Evolutionary conservation across 768 basidiomycete genomes (phyloP), one percentile per base, ranked within the genome.

Genomic region (Boletus eberwhitei): DNA sequence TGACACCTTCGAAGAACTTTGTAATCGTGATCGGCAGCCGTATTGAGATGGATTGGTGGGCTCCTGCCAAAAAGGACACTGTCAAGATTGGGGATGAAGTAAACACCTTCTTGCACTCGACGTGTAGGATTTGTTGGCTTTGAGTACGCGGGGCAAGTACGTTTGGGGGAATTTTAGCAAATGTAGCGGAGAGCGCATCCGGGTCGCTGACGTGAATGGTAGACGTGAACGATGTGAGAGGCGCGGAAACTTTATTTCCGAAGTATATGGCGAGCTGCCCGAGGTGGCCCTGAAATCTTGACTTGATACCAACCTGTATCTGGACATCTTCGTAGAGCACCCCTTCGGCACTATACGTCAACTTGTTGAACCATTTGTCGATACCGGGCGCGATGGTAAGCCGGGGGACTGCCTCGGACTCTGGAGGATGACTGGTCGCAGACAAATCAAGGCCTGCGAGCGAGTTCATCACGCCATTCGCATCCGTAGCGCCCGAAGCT

Each of bases 301-400:
- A 93, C 75, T 98, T 99, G 75, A 98, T 72, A 34, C 97, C 97
- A 49, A 99, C 84, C 68, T 98, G 96, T 41, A 99, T 83, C 71
- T 96, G 92, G 9, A 90, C 83, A 62, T 98, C 96, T 71, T 99
- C 97, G 71, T 91, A 98, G 13, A 99, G 79, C 34, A 98, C 85
- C 42, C 97, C 97, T 57, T 98, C 97, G 16, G 80, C 69, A 29
- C 73, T 78, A 71, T 85, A 93, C 1, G 81, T 85, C 31, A 98
- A 79, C 61, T 90, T 90, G 59, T 90, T 86, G 66, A 87, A 90
- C 93, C 92, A 95, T 59, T 86, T 87, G 56, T 95, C 91, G 39
- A 96, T 79, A 63, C 86, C 83, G n/a, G 86, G 79, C 16, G 83
- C 84, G 19, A 74, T 69, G 2, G 83, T 84, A 32, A 93, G 72